Percentiles rank a stretch among this genome's conserved stretches.
phyloP scores from a whole-genome alignment of 2,329 filamentous ascomycete genomes.

The Fusarium goolgardi region DNA sequence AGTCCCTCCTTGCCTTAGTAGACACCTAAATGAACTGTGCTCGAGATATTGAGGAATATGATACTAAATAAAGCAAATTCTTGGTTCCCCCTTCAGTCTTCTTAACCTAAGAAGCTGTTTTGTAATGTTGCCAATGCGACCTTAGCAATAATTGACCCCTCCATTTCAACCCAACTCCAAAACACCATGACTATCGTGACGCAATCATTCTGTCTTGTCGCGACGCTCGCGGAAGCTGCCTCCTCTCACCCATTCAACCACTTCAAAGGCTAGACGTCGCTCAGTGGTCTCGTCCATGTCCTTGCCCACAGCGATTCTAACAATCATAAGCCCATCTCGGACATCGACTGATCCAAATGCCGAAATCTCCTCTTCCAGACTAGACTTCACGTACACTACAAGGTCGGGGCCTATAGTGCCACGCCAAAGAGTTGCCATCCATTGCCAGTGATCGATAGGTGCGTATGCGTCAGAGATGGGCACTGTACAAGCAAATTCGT shows the following conservation, averaged over 20 bases:
- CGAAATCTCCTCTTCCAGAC: slow-evolving; percentile 52
- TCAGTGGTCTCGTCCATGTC: slow-evolving; percentile 75
- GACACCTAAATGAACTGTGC: slow-evolving; percentile 9
- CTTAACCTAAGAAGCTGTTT: background rate
- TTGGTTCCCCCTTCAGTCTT: background rate
- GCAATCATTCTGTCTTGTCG: slow-evolving; percentile 26
- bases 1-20: background rate
- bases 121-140: slow-evolving; percentile 2
- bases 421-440: slow-evolving; percentile 95
- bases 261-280: slow-evolving; percentile 84
- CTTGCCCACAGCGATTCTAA: slow-evolving; percentile 59
- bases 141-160: background rate
- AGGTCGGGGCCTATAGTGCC: slow-evolving; percentile 85
- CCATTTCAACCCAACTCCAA: slow-evolving; percentile 1
- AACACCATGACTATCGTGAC: slow-evolving; percentile 4
- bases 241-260: slow-evolving; percentile 79
- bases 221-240: slow-evolving; percentile 55
- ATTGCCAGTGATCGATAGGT: slow-evolving; percentile 94
- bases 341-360: slow-evolving; percentile 66
- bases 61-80: slow-evolving; percentile 17
- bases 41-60: slow-evolving; percentile 14
- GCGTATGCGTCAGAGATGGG: slow-evolving; percentile 82
- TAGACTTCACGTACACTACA: slow-evolving; percentile 72
- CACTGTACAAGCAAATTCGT: slow-evolving; percentile 77
- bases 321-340: slow-evolving; percentile 62